Evolutionary conservation across 2,329 filamentous ascomycete genomes (phyloP).

Genomic region (Colletotrichum aenigma): DNA sequence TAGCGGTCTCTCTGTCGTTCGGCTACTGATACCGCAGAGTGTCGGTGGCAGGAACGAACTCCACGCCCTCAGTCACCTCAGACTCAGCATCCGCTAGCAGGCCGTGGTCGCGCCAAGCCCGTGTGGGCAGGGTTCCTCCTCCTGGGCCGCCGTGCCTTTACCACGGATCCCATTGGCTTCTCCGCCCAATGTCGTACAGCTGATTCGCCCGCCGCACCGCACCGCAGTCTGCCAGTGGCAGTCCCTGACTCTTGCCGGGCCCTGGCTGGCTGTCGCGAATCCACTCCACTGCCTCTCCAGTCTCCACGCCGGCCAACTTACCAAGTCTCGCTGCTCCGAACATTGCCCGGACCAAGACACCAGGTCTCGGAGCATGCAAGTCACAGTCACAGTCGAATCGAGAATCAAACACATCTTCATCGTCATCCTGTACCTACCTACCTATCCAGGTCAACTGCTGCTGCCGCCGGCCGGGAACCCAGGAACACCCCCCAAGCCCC

Average conservation of each 20-base stretch:
- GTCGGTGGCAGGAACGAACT: background rate
- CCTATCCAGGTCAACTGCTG: background rate
- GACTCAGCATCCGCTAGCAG: background rate
- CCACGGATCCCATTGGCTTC: background rate
- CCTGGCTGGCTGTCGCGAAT: background rate
- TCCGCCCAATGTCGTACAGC: slow-evolving; percentile 8
- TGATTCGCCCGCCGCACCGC: background rate
- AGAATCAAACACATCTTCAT: background rate
- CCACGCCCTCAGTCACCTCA: background rate
- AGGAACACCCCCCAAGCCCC: background rate
- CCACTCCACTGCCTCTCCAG: background rate
- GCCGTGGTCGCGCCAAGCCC: background rate
- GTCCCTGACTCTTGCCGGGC: background rate
- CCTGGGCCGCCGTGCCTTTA: background rate
- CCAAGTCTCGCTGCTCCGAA: background rate
- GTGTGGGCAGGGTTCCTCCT: background rate
- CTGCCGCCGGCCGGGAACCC: background rate
- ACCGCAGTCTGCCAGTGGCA: no score
- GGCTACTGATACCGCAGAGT: background rate
- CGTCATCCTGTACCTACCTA: no score
- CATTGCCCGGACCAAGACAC: background rate
- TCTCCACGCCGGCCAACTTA: background rate
- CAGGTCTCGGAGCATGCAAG: background rate
- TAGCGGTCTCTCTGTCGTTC: background rate
- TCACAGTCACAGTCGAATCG: background rate